Evolutionary conservation across 2,329 filamentous ascomycete genomes (phyloP).

Genomic region (Aspergillus hiratsukae): DNA sequence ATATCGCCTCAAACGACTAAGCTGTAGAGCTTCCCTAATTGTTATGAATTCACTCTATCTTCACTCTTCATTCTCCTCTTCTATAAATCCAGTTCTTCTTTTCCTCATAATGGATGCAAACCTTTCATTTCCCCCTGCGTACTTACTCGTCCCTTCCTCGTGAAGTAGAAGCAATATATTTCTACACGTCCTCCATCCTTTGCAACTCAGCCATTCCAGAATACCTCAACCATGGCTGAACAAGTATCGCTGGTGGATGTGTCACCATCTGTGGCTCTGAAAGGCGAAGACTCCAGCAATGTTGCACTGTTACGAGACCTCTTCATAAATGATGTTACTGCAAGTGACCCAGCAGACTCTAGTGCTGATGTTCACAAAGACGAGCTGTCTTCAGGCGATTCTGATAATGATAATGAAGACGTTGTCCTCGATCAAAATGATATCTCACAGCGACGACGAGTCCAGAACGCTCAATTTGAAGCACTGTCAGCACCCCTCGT

Average conservation of each 20-base stretch:
- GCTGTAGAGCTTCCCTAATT: background rate
- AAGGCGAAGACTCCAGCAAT: background rate
- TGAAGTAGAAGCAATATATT: background rate
- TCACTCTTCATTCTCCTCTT: background rate
- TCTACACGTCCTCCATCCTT: background rate
- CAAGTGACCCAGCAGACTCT: background rate
- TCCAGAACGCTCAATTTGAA: constrained; percentile 50
- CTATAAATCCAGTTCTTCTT: background rate
- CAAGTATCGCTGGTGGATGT: background rate
- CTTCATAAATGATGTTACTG: background rate
- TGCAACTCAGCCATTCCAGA: background rate
- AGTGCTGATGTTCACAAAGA: constrained; percentile 4
- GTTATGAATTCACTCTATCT: background rate
- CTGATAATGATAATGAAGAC: constrained; percentile 27
- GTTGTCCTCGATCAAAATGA: constrained; percentile 8
- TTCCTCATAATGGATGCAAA: background rate
- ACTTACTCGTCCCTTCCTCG: background rate
- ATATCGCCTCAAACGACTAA: background rate
- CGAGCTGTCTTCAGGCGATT: constrained; percentile 21
- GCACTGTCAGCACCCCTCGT: constrained; percentile 32
- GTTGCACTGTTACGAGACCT: background rate
- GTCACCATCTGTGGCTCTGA: background rate
- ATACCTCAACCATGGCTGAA: background rate
- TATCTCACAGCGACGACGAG: constrained; percentile 45
- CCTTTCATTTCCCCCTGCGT: background rate